These are phyloP conservation scores for Candida maltosa DNA, from an alignment of 805 yeast species.

Conservation along the genomic window DNA sequence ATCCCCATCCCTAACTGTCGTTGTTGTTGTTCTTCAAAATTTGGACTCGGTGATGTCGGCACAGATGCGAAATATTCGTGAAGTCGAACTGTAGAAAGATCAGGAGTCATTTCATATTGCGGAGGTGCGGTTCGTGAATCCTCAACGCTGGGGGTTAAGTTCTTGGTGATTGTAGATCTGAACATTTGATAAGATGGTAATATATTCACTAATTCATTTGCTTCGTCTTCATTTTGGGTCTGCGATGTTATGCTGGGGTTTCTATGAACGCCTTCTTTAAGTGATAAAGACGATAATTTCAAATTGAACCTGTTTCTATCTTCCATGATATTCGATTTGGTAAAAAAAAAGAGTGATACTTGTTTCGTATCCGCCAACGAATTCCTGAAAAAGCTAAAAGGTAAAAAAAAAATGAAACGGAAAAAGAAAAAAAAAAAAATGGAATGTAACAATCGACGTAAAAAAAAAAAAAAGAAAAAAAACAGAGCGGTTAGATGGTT, in stretches of 20 bases:
- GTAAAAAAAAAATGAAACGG: too few species aligned
- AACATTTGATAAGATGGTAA: constrained; percentile 41
- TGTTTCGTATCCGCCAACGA: not conserved
- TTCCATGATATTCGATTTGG: constrained; percentile 10
- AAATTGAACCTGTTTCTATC: constrained; percentile 18
- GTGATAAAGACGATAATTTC: constrained; percentile 15
- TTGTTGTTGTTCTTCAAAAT: constrained; percentile 1
- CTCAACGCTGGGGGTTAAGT: constrained; percentile 28
- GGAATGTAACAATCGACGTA: not conserved
- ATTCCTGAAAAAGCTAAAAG: too few species aligned
- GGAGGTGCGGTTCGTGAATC: constrained; percentile 30
- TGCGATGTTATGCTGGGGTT: not conserved
- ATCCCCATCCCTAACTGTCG: constrained; percentile 1
- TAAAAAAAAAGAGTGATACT: not conserved
- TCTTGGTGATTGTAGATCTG: constrained; percentile 34
- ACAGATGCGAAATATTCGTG: constrained; percentile 17
- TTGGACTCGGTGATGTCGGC: constrained; percentile 13
- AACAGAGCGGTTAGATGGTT: not conserved
- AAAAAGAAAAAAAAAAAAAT: too few species aligned
- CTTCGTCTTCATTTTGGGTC: constrained; percentile 11
- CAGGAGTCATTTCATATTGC: constrained; percentile 27
- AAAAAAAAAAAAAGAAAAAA: not conserved
- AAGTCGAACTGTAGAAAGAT: constrained; percentile 10
- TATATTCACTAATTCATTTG: constrained; percentile 29
- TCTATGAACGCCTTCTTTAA: constrained; percentile 2